Evolutionary conservation across 768 basidiomycete species (phyloP), one percentile per base, ranked within the genome.

Genomic region (Leccinum pellstonianum): DNA sequence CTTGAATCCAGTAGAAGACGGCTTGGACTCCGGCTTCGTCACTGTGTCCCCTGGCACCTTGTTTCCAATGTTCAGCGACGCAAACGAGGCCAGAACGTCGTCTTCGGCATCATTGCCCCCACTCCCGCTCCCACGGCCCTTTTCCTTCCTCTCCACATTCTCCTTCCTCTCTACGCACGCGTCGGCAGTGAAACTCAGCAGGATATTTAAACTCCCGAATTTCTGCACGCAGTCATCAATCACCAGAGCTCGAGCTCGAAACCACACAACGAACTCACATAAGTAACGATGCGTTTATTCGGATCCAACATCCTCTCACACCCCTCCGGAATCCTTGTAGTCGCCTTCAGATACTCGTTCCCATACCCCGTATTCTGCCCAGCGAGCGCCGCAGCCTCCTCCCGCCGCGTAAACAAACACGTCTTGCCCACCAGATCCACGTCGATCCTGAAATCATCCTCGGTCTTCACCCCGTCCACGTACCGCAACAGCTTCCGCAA

Each of bases 361-460:
- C 88, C 88, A 69, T 76, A 91, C 1, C 72, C 74, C 19, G 76
- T 77, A 14, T 67, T 70, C 14, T 79, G 62, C 7, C 56, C 64
- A 0, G 54, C 56, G 15, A 62, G 23, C 9, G 46, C 19, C 0
- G 56, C 4, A 10, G 12, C 64, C 31, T 80, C 81, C 82, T 86
- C 87, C 21, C 55, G 76, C 1, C 90, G 76, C 56, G 82, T 84
- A 64, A 91, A 73, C 27, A 92, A 65, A 15, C 88, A 74, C 0
- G 90, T 90, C 17, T 65, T 65, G 1, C 88, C 87, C 0, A 77
- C 80, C 17, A 89, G 75, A 67, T 91, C 84, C 4, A 85, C 61
- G 57, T 93, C 88, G 62, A 93, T 88, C 19, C 90, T 77, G 66
- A 91, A 93, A 56, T 83, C 23, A 10, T 53, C 80, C 10, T 72